phyloP scores from a whole-genome alignment of 2,329 filamentous ascomycete species.

The Neonectria magnoliae region DNA sequence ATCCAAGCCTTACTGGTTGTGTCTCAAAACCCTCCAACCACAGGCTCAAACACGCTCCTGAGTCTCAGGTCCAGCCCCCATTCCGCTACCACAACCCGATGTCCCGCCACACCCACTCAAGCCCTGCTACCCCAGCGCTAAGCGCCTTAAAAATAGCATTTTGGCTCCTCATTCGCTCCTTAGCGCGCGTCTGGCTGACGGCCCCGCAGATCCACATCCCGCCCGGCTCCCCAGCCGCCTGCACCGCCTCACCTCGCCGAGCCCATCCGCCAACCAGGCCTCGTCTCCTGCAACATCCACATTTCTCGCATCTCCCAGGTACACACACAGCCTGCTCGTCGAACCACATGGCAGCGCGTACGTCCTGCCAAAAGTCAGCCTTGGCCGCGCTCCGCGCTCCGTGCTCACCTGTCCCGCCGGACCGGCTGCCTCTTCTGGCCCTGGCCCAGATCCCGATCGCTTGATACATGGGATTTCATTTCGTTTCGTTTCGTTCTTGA shows the following conservation, averaged over 20 bases:
- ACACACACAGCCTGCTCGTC: conserved; percentile 10
- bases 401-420: conserved; percentile 23
- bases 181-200: conserved; percentile 35
- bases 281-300: neutral
- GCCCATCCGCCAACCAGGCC: conserved; percentile 8
- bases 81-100: conserved; percentile 14
- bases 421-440: conserved; percentile 32
- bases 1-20: conserved; percentile 12
- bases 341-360: conserved; percentile 14
- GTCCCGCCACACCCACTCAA: conserved; percentile 21
- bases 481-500: conserved; percentile 1
- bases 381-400: conserved; percentile 28
- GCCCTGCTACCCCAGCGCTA: conserved; percentile 24
- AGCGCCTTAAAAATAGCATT: conserved; percentile 43
- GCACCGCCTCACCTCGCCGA: conserved; percentile 32
- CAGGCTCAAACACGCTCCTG: neutral
- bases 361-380: conserved; percentile 29
- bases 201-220: conserved; percentile 7
- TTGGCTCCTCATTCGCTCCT: conserved; percentile 26
- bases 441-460: conserved; percentile 15
- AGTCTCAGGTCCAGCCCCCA: conserved; percentile 6
- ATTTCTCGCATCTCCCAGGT: conserved; percentile 10
- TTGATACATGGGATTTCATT: conserved; percentile 8
- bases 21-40: neutral
- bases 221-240: conserved; percentile 19